A percentile compares a stretch with the other conserved stretches of the same genome.
phyloP scores from a whole-genome alignment of 1,139 yeast species.

The Hyphopichia pseudoburtonii region DNA sequence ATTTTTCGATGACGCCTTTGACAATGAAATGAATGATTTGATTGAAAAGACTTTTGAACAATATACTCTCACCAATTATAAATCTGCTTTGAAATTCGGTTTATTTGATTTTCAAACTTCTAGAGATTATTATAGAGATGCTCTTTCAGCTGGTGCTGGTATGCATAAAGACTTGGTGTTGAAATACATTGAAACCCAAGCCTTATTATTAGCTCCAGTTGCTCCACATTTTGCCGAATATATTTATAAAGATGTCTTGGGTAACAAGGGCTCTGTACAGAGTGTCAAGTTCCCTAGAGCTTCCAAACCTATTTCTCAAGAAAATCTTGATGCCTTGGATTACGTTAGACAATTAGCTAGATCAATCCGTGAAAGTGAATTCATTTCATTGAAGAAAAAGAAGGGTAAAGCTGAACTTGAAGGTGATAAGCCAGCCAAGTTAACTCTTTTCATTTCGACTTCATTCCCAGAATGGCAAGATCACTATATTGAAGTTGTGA shows the following conservation, averaged over 20 bases:
- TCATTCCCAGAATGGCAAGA: constrained; percentile 98
- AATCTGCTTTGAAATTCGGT: constrained; percentile 86
- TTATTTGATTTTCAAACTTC: constrained; percentile 92
- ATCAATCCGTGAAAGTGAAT: constrained; percentile 90
- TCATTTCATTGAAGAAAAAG: constrained; percentile 83
- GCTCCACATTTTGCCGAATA: constrained; percentile 97
- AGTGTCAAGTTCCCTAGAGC: constrained; percentile 77
- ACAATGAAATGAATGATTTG: constrained; percentile 87
- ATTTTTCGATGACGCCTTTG: constrained; percentile 87
- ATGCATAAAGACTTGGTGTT: constrained; percentile 85
- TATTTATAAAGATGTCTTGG: constrained; percentile 79
- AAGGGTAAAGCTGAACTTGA: constrained; percentile 81
- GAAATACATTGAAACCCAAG: constrained; percentile 83
- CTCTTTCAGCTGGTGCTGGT: constrained; percentile 53
- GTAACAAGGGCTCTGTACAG: constrained; percentile 63
- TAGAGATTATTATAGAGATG: constrained; percentile 94
- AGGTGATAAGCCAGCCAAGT: constrained; percentile 65
- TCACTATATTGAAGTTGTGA: constrained; percentile 77
- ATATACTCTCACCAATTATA: constrained; percentile 74
- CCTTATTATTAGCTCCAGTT: constrained; percentile 81
- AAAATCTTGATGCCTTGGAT: constrained; percentile 64
- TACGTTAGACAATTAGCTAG: constrained; percentile 80
- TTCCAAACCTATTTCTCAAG: constrained; percentile 59
- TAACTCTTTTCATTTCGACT: constrained; percentile 70
- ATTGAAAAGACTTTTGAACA: constrained; percentile 70